These are phyloP conservation scores for Coleophoma cylindrospora DNA, from an alignment of 2,329 filamentous ascomycete species.

Conservation along the genomic window DNA sequence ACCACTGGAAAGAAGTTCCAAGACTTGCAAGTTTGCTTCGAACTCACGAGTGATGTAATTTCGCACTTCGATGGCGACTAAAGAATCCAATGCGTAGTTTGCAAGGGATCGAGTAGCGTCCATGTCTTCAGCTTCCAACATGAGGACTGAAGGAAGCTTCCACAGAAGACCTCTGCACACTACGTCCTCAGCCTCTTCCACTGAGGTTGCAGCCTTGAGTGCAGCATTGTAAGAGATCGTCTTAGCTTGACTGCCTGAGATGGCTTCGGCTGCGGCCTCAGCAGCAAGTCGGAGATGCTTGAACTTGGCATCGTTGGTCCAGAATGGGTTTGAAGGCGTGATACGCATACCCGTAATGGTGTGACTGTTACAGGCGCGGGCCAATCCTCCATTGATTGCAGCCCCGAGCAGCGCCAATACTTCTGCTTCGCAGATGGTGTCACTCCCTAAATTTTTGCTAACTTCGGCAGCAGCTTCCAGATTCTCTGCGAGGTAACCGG, in stretches of 20 bases:
- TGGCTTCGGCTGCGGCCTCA: conserved; percentile 29
- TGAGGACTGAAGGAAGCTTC: conserved; percentile 43
- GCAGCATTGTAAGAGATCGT: conserved; percentile 38
- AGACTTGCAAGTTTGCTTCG: conserved; percentile 38
- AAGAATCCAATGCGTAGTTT: conserved; percentile 33
- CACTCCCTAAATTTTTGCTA: conserved; percentile 21
- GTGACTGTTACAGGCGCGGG: conserved; percentile 39
- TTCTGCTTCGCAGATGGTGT: conserved; percentile 47
- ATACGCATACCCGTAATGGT: conserved; percentile 50
- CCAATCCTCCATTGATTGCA: conserved; percentile 41
- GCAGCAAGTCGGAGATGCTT: conserved; percentile 34
- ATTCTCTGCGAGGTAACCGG: conserved; percentile 20
- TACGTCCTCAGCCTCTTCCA: conserved; percentile 39
- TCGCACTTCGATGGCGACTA: conserved; percentile 26
- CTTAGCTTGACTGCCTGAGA: conserved; percentile 11
- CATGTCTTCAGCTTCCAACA: conserved; percentile 43
- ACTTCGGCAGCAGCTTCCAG: conserved; percentile 19
- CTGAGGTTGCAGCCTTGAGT: conserved; percentile 35
- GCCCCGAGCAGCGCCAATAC: conserved; percentile 48
- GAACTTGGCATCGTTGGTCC: conserved; percentile 50
- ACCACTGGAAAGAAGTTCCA: conserved; percentile 49
- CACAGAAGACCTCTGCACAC: conserved; percentile 39
- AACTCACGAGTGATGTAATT: conserved; percentile 35
- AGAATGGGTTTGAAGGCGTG: conserved; percentile 42
- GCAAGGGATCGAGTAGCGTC: conserved; percentile 38